These are phyloP conservation scores for Articulospora tetracladia DNA, from an alignment of 495 filamentous ascomycete genomes.

Conservation along the genomic window DNA sequence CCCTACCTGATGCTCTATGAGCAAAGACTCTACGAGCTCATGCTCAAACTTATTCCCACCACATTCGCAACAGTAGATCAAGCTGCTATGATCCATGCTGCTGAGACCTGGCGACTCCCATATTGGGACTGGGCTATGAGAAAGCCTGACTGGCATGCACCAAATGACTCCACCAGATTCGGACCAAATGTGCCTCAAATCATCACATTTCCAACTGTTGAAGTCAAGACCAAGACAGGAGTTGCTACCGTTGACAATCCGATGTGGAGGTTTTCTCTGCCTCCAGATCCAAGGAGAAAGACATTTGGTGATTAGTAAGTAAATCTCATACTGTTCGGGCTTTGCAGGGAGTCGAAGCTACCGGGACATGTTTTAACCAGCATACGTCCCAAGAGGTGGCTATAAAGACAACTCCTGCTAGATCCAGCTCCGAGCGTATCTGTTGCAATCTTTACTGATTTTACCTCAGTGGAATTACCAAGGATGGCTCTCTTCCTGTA, in stretches of 20 bases:
- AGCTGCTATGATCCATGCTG: constrained; percentile 34
- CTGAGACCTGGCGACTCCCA: constrained; percentile 41
- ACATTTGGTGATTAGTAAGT: constrained; percentile 25
- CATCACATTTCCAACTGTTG: constrained; percentile 33
- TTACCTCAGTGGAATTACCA: background rate
- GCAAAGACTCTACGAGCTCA: constrained; percentile 24
- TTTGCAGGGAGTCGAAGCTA: too few species aligned
- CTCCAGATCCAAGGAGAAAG: constrained; percentile 21
- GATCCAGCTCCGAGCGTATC: too few species aligned
- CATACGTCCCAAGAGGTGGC: too few species aligned
- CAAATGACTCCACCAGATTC: background rate
- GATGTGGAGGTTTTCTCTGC: constrained; percentile 31
- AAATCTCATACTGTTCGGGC: too few species aligned
- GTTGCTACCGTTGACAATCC: constrained; percentile 27
- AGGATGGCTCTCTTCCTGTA: background rate
- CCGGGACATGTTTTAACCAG: too few species aligned
- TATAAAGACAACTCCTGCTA: too few species aligned
- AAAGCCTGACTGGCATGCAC: constrained; percentile 13
- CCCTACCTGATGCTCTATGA: constrained; percentile 62
- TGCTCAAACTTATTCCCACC: constrained; percentile 23
- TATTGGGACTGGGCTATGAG: constrained; percentile 52
- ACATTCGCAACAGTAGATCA: constrained; percentile 21
- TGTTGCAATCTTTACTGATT: too few species aligned
- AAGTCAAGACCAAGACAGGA: constrained; percentile 23
- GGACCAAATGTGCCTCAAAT: constrained; percentile 4